Evolutionary conservation across 2,329 filamentous ascomycete species (phyloP), one percentile per base, ranked within the genome.

Genomic region (Cladophialophora yegresii): DNA sequence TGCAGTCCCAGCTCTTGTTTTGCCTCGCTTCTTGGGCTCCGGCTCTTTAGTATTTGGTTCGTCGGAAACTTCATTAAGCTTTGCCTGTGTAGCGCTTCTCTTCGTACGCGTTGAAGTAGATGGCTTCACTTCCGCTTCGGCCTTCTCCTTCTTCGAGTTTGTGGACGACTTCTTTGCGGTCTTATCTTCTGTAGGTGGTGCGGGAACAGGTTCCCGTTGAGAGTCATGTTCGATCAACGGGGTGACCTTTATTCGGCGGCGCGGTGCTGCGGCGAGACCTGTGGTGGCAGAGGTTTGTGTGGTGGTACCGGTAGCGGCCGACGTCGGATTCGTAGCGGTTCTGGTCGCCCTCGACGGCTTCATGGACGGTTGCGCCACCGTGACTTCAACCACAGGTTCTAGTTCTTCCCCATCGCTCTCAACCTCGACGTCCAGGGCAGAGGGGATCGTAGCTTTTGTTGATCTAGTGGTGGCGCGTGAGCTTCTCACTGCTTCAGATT

Each of bases 211-310:
- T 26, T 67, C 61, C 22, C 36, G 26, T 8, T 61, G 23, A 28
- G 16, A 3, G 51, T 61, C 57, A 26, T 40, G 49, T 16, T 33
- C 22, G 47, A 68, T 63, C 13, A 72, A 43, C 3, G 69, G 67
- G 13, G 69, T 71, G 22, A 72, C 67, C 60, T 67, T 71, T 49
- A 72, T 61, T 54, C 69, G 64, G 58, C 71, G 60, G 54, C 69
- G 56, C n/a, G 71, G 71, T 9, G 70, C 70, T n/a, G 67, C 69
- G 10, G 68, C 65, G 22, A 69, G 58, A 12, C 63, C 49, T 5
- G 67, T 58, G 36, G 61, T 3, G 2, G 23, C 23, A 28, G 47
- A 13, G 47, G 36, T 43, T 43, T 16, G 36, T 40, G 36, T 40
- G 2, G 36, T 40, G 33, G 33, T 16, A 13, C 10, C 60, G 10